These are phyloP conservation scores for Hibiscus tridactylites DNA, from an alignment of 345 rosid species.

Conservation along the genomic window DNA sequence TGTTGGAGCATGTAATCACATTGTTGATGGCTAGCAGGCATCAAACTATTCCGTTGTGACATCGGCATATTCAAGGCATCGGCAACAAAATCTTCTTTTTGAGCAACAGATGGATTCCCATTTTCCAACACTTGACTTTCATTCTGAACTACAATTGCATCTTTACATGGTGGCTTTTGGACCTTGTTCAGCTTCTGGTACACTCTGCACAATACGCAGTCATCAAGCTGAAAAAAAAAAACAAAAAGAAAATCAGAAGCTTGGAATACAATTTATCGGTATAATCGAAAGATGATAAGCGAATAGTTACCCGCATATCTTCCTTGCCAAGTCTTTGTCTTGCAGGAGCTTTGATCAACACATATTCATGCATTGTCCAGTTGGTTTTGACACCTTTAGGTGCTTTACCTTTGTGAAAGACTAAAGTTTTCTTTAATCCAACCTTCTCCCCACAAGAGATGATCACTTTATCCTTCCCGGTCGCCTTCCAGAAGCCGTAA, in stretches of 20 bases:
- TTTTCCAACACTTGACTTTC: no score
- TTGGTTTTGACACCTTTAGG: neutral
- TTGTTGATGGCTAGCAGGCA: no score
- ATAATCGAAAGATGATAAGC: neutral
- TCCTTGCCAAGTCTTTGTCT: neutral
- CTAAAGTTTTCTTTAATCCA: neutral
- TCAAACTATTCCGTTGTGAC: no score
- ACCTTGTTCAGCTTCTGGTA: neutral
- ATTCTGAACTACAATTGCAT: no score
- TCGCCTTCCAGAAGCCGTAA: neutral
- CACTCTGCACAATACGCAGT: neutral
- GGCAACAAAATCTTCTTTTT: no score
- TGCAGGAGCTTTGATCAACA: neutral
- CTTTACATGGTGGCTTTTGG: no score
- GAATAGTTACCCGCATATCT: neutral
- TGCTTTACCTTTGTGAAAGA: neutral
- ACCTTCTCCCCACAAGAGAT: neutral
- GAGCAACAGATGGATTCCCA: no score
- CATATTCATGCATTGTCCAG: neutral
- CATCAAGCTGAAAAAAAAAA: neutral
- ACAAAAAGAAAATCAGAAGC: neutral
- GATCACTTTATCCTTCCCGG: neutral
- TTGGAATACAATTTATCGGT: neutral
- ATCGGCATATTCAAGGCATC: no score
- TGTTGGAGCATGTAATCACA: no score